phyloP scores from a whole-genome alignment of 305 asterid species.

The Andrographis paniculata region DNA sequence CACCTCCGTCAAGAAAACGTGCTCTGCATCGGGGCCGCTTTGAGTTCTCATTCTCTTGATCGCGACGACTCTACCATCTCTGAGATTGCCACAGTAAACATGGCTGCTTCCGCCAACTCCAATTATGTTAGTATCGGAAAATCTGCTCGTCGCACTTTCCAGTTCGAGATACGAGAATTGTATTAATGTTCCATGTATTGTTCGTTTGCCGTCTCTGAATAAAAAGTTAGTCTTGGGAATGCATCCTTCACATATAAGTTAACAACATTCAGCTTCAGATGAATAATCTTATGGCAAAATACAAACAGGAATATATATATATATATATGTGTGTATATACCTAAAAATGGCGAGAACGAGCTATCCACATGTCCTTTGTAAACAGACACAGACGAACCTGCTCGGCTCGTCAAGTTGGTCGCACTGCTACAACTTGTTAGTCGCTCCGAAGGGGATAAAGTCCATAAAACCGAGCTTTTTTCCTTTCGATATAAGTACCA shows the following conservation, averaged over 20 bases:
- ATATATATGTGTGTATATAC: too few relatives aligned
- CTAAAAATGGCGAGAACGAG: conserved; percentile 32
- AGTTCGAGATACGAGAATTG: conserved; percentile 72
- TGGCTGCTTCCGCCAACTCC: conserved; percentile 93
- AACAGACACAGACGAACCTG: conserved; percentile 33
- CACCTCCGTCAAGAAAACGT: conserved; percentile 82
- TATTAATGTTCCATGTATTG: conserved; percentile 48
- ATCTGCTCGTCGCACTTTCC: conserved; percentile 67
- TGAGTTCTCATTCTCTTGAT: conserved; percentile 71
- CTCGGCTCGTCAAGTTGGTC: conserved; percentile 51
- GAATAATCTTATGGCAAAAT: not conserved
- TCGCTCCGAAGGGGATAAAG: conserved; percentile 50
- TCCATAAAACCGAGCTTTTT: conserved; percentile 31
- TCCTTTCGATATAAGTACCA: conserved; percentile 44
- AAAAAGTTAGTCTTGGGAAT: conserved; percentile 41
- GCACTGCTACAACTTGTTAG: conserved; percentile 52
- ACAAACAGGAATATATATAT: conserved; percentile 4
- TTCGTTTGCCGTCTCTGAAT: conserved; percentile 40
- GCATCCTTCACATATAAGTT: conserved; percentile 53
- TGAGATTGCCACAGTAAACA: conserved; percentile 69
- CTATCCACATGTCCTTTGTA: conserved; percentile 31
- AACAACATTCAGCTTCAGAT: conserved; percentile 4
- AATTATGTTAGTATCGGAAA: conserved; percentile 67
- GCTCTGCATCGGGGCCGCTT: conserved; percentile 66
- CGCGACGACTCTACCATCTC: conserved; percentile 73